These are phyloP conservation scores for Mortierella claussenii DNA, from an alignment of 192 early-diverging fungal genomes.

Conservation along the genomic window DNA sequence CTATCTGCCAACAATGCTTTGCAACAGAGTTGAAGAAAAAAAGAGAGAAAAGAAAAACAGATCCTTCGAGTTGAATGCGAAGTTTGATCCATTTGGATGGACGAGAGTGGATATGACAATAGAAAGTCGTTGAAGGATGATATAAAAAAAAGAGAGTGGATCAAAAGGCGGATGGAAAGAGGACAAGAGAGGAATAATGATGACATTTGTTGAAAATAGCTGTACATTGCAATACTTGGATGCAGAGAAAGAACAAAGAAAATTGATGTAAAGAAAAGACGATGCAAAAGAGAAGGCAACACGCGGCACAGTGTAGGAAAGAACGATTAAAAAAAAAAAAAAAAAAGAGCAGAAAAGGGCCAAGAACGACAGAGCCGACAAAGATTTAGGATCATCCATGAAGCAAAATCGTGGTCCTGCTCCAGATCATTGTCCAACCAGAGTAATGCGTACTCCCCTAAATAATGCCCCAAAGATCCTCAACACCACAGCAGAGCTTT, in stretches of 20 bases:
- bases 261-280: constrained; percentile 1
- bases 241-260: constrained; percentile 20
- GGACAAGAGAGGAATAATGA: not conserved
- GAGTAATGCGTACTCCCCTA: not conserved
- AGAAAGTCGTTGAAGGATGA: not conserved
- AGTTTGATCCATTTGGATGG: constrained; percentile 24
- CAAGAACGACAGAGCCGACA: not conserved
- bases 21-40: not conserved
- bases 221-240: constrained; percentile 21
- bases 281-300: constrained; percentile 11
- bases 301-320: not conserved
- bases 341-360: constrained; percentile 2
- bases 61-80: constrained; percentile 46
- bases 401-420: not conserved
- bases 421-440: too few species aligned
- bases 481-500: constrained; percentile 90
- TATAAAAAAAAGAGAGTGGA: not conserved
- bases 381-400: constrained; percentile 1
- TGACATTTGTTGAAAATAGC: constrained; percentile 32
- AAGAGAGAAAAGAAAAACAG: not conserved
- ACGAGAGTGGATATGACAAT: not conserved
- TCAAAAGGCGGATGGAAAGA: not conserved
- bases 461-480: constrained; percentile 90
- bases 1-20: not conserved
- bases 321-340: constrained; percentile 9